Evolutionary conservation across 2,329 filamentous ascomycete species (phyloP).

Genomic region (Trichophyton verrucosum): DNA sequence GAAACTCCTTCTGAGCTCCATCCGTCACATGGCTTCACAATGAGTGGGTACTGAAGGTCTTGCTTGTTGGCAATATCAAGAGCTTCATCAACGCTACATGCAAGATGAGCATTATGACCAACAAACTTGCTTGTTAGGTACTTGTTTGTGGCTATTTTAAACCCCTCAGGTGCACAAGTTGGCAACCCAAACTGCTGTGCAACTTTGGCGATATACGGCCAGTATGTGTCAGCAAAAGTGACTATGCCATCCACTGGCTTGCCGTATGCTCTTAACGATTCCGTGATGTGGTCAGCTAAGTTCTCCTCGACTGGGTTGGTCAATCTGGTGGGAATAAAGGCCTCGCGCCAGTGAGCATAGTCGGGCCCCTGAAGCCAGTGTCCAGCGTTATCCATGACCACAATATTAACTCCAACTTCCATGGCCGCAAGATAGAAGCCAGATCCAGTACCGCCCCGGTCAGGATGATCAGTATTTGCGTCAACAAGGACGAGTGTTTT

Average conservation of each 20-base stretch:
- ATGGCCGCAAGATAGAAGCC: constrained; percentile 15
- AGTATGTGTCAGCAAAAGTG: neutral
- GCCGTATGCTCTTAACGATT: neutral
- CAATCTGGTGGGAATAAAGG: constrained; percentile 15
- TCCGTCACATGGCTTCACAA: constrained; percentile 29
- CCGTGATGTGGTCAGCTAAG: neutral
- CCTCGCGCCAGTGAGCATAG: constrained; percentile 22
- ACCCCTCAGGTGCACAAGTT: neutral
- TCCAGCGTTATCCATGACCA: constrained; percentile 27
- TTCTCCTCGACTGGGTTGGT: neutral
- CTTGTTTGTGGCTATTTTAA: neutral
- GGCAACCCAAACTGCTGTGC: neutral
- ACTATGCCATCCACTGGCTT: constrained; percentile 11
- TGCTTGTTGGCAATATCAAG: neutral
- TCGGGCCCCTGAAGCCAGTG: constrained; percentile 29
- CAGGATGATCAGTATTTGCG: constrained; percentile 2
- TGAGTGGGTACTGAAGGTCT: constrained; percentile 18
- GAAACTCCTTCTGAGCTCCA: constrained; percentile 24
- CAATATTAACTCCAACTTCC: constrained; percentile 27
- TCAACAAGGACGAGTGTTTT: constrained; percentile 4
- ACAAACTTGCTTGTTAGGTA: constrained; percentile 1
- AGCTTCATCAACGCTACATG: neutral
- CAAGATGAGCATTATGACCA: neutral
- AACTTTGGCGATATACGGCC: neutral
- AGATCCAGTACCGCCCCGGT: neutral